A percentile compares a stretch with the other conserved stretches of the same genome.
Conservation (phyloP, 2,329 filamentous ascomycete genomes). For the Pleurostoma richardsiae region DNA sequence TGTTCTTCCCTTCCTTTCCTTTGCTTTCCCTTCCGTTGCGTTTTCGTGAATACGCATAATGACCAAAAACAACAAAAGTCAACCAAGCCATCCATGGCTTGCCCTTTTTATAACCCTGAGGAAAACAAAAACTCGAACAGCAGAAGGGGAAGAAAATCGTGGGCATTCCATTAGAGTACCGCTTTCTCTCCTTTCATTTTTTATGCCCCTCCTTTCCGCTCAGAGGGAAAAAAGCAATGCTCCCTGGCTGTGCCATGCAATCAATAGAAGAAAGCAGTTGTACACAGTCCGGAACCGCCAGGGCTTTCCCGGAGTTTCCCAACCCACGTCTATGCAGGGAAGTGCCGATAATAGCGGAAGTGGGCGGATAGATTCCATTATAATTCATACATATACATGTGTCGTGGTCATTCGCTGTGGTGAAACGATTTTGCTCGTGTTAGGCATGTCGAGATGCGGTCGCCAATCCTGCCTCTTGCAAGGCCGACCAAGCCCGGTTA, state of each 20-base stretch:
- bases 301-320: background rate
- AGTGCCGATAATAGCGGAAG: constrained; percentile 3
- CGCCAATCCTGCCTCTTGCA: background rate
- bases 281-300: background rate
- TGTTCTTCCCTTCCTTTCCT: too few species aligned
- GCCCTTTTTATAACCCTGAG: background rate
- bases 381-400: constrained; percentile 14
- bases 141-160: background rate
- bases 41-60: background rate
- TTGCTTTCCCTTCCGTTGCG: too few species aligned
- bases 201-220: background rate
- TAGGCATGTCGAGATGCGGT: background rate
- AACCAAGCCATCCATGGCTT: background rate
- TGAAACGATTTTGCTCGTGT: constrained; percentile 2
- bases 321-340: constrained; percentile 14
- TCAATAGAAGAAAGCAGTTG: constrained; percentile 3
- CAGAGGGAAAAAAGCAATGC: background rate
- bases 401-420: background rate
- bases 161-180: background rate
- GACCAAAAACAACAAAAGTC: background rate
- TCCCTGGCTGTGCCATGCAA: background rate
- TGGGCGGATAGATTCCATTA: constrained; percentile 2
- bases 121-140: background rate
- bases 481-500: background rate
- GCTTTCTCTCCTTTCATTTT: background rate